Evolutionary conservation across 1,139 yeast genomes (phyloP).

Genomic region (Magnusiomyces suaveolens): DNA sequence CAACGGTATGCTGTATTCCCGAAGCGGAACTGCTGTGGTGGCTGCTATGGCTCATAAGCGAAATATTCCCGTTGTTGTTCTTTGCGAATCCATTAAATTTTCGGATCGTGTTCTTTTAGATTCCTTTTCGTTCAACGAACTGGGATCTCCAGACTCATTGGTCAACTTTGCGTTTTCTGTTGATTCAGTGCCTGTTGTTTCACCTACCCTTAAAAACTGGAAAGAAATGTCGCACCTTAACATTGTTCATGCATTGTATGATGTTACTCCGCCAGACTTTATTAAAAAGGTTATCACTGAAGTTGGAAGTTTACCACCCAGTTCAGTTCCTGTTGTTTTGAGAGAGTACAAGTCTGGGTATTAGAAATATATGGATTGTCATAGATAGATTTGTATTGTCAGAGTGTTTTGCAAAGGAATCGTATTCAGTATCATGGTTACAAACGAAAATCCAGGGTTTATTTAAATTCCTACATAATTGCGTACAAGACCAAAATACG

Average conservation of each 20-base stretch:
- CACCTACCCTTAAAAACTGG: constrained; percentile 51
- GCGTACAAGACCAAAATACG: no score
- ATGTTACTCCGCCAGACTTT: constrained; percentile 87
- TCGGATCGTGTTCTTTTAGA: constrained; percentile 96
- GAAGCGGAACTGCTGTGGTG: constrained; percentile 91
- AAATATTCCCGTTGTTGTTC: constrained; percentile 86
- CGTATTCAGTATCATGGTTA: no score
- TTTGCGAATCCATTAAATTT: constrained; percentile 92
- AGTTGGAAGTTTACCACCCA: constrained; percentile 91
- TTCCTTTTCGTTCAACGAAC: constrained; percentile 85
- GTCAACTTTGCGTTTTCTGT: constrained; percentile 42
- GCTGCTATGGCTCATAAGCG: constrained; percentile 86
- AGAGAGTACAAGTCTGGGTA: constrained; percentile 63
- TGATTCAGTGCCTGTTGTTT: constrained; percentile 20
- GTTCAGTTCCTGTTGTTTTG: constrained; percentile 91
- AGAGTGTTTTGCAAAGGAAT: no score
- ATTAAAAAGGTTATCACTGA: constrained; percentile 94
- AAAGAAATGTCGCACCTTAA: constrained; percentile 53
- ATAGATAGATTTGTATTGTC: no score
- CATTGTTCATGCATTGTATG: constrained; percentile 79
- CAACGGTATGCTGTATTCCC: constrained; percentile 82
- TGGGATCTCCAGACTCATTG: constrained; percentile 74
- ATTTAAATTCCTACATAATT: no score
- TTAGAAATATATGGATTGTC: no score
- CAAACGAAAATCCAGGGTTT: no score